Base-by-base conservation (phyloP, 768 basidiomycete species). In the Leccinum broughii region DNA sequence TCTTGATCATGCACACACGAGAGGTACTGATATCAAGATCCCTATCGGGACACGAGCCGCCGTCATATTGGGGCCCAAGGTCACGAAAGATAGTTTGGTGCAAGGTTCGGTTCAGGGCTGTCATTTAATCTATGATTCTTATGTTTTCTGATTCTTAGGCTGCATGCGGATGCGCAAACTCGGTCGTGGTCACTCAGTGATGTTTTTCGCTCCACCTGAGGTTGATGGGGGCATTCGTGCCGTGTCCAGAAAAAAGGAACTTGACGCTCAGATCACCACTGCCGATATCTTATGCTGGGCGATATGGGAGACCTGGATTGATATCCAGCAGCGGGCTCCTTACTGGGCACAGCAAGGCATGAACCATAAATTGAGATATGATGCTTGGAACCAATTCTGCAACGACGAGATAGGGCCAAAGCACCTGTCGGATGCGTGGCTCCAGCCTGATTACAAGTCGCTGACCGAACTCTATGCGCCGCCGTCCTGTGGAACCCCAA, bases 151-250 rank as follows among this genome's bases (percentile, higher is more conserved):
- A 28, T 28, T 28, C 28, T 28, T 28, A 28, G 28, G 28, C 28
- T 28, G 28, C 7, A 28, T 28, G 28, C 28, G 28, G 28, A 28
- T 28, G 28, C 28, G 28, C 7, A 28, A 28, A 0, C 28, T 28
- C 28, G 28, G 28, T 28, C 28, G 7, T 28, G 28, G 28, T 28
- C 28, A 28, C 28, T 28, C 28, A 8, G 28, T 28, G 28, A 28
- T 28, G 28, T 28, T 28, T 28, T 28, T 28, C 7, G 28, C 28
- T 28, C 28, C 28, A 28, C 28, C 28, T 28, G 7, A 28, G 28
- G 28, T 28, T 96, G 6, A 84, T 86, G 0, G 85, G 87, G 4
- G 74, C 70, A 52, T 73, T 98, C n/a, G 91, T 93, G 76, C 88
- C 86, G 5, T 28, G 28, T 28, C 28, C 28, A 28, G 28, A 28